Evolutionary conservation across 1,284 basidiomycete species (phyloP), one percentile per base, ranked within the genome.

Genomic region (Ceratobasidium theobromae): DNA sequence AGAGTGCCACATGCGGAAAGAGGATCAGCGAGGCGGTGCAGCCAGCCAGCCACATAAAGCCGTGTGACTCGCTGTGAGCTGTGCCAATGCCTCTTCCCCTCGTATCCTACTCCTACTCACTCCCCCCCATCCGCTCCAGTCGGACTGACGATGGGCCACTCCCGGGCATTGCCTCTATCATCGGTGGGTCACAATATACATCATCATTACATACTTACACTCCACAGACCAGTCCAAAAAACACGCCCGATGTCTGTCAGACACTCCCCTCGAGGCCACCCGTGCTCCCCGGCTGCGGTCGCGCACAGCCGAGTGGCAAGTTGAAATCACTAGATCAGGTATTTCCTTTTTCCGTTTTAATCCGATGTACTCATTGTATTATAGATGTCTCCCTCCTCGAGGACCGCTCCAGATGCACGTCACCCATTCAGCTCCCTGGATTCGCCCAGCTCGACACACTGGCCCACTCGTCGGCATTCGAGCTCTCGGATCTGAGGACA

Each of bases 301-400:
- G n/a, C n/a, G n/a, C n/a, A n/a, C n/a, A n/a, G n/a, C n/a, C n/a
- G n/a, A n/a, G n/a, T n/a, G n/a, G n/a, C n/a, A n/a, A n/a, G n/a
- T n/a, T n/a, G n/a, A 45, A 33, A 62, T 32, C 58, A 62, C 51
- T 45, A 40, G 32, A 4, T 49, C 46, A 8, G 14, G 43, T 14
- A 49, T 46, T 0, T 62, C 58, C 12, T 33, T 62, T 5, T 62
- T n/a, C n/a, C n/a, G n/a, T n/a, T n/a, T n/a, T n/a, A n/a, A n/a
- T n/a, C n/a, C n/a, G n/a, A n/a, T n/a, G n/a, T n/a, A n/a, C n/a
- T n/a, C n/a, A n/a, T n/a, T n/a, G n/a, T n/a, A n/a, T n/a, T n/a
- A n/a, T n/a, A n/a, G n/a, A n/a, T n/a, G n/a, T 49, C 8, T 65
- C 51, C 5, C 53, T 65, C 30, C 62, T 65, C 30, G 62, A 65